Evolutionary conservation across 345 rosid genomes (phyloP).

Genomic region (Sisymbrium altissimum): DNA sequence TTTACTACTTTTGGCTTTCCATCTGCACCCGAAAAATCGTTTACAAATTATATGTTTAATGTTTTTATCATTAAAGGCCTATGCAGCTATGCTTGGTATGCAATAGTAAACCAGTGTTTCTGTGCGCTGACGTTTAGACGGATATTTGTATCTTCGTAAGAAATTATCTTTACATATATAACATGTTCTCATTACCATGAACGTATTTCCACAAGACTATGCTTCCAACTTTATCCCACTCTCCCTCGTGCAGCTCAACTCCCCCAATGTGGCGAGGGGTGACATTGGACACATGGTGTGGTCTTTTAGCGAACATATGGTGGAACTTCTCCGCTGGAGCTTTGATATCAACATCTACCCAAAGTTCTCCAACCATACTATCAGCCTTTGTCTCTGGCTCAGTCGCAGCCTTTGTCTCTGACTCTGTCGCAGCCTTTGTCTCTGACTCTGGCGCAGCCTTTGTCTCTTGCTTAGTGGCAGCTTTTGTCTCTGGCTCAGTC

Average conservation of each 20-base stretch:
- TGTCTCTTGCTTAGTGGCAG: neutral
- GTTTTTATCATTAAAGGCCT: neutral
- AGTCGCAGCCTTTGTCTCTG: no score
- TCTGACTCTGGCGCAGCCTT: neutral
- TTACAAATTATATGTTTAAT: neutral
- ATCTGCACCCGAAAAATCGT: neutral
- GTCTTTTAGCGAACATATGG: conserved; percentile 4
- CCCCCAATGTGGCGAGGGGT: neutral
- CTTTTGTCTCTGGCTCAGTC: neutral
- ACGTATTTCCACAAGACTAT: conserved; percentile 18
- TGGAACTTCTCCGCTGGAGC: neutral
- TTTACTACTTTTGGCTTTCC: conserved; percentile 20
- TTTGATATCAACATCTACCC: neutral
- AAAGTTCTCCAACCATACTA: neutral
- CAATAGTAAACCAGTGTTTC: no score
- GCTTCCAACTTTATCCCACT: conserved; percentile 23
- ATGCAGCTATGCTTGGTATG: neutral
- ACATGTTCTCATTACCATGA: neutral
- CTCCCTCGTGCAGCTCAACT: conserved; percentile 18
- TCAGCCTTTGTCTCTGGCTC: neutral
- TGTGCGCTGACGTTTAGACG: no score
- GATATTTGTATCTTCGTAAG: neutral
- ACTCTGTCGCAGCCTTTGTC: no score
- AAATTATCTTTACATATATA: neutral
- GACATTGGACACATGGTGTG: conserved; percentile 5